phyloP scores from a whole-genome alignment of 306 rosid species.

The Prunus davidiana region DNA sequence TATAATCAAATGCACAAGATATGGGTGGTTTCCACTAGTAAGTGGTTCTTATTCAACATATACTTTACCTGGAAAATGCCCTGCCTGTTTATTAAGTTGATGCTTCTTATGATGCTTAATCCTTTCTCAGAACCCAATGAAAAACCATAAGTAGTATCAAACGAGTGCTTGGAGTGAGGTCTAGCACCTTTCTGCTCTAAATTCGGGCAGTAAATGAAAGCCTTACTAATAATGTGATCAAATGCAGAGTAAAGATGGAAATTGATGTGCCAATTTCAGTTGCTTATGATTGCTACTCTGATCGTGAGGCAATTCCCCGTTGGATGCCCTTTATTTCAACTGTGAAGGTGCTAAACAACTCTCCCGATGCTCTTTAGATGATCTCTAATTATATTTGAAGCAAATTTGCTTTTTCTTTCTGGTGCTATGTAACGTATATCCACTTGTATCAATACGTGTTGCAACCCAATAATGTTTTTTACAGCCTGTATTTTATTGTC shows the following conservation, averaged over 20 bases:
- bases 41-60: not conserved
- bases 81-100: not conserved
- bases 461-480: not conserved
- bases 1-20: not conserved
- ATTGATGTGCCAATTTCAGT: slow-evolving; percentile 75
- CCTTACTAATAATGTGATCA: slow-evolving; percentile 23
- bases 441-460: not conserved
- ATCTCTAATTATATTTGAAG: not conserved
- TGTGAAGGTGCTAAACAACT: slow-evolving; percentile 50
- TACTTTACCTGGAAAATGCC: not conserved
- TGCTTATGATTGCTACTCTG: slow-evolving; percentile 74
- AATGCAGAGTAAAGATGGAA: slow-evolving; percentile 90
- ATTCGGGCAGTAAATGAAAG: not conserved
- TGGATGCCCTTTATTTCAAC: slow-evolving; percentile 98
- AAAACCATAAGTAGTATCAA: not conserved
- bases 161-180: not conserved
- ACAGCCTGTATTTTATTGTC: not conserved
- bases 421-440: not conserved
- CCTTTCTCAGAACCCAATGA: not conserved
- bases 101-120: not conserved
- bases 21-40: not conserved
- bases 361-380: slow-evolving; percentile 5
- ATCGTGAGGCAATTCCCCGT: slow-evolving; percentile 84
- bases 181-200: not conserved
- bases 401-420: not conserved